These are phyloP conservation scores for Diaporthe sp. DNA, from an alignment of 2,329 filamentous ascomycete species.

Conservation along the genomic window DNA sequence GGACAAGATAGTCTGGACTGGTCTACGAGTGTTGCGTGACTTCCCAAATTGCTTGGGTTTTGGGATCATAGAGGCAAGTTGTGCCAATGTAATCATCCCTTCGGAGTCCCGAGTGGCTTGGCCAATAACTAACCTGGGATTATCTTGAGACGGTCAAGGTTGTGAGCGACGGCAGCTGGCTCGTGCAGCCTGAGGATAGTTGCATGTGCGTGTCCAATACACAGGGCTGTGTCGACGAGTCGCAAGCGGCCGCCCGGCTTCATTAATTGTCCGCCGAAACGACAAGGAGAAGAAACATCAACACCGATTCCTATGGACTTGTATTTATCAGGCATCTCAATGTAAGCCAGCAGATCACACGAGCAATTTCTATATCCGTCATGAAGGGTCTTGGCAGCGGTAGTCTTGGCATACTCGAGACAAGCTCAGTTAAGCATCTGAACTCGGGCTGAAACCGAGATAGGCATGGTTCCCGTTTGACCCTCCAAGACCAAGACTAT, in stretches of 20 bases:
- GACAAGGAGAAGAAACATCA: background rate
- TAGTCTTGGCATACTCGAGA: constrained; percentile 7
- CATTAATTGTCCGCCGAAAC: background rate
- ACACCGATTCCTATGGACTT: background rate
- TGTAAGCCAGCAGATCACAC: background rate
- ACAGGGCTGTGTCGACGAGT: background rate
- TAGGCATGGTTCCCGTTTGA: constrained; percentile 17
- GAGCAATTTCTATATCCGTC: constrained; percentile 19
- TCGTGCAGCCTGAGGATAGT: background rate
- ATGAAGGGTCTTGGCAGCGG: background rate
- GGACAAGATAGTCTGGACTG: background rate
- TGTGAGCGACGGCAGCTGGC: background rate
- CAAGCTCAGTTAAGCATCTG: constrained; percentile 15
- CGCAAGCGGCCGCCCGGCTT: background rate
- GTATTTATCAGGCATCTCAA: background rate
- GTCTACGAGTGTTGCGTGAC: background rate
- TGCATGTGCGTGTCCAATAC: too few species aligned
- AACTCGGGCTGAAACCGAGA: constrained; percentile 16
- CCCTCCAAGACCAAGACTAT: constrained; percentile 20
- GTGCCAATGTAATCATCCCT: background rate
- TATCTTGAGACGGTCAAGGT: background rate
- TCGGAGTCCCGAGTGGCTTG: background rate
- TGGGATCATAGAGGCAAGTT: background rate
- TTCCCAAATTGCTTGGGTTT: background rate
- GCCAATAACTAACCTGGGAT: background rate